Evolutionary conservation across 257 asterid species (phyloP).

Genomic region (Gentiana macrophylla): DNA sequence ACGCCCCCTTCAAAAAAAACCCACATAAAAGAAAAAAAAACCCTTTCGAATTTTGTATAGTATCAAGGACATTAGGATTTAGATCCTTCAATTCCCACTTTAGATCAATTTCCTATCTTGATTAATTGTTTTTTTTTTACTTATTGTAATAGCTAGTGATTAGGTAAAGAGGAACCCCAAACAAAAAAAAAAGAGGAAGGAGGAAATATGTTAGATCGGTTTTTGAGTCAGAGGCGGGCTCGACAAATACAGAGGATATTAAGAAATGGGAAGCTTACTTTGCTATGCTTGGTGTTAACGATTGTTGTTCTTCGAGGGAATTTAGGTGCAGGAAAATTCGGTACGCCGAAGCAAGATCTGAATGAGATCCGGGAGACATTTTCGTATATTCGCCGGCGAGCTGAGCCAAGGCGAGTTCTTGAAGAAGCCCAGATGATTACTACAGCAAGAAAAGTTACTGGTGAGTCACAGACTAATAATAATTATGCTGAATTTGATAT

Average conservation of each 20-base stretch:
- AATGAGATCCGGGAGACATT: constrained; percentile 73
- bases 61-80: too few species aligned
- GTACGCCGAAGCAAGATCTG: constrained; percentile 81
- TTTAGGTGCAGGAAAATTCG: constrained; percentile 80
- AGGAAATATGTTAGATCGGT: constrained; percentile 49
- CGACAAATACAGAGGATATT: constrained; percentile 50
- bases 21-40: too few species aligned
- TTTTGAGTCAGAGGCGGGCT: constrained; percentile 42
- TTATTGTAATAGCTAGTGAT: too few species aligned
- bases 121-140: too few species aligned
- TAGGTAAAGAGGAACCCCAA: background rate
- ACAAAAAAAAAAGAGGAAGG: background rate
- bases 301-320: constrained; percentile 59
- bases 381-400: constrained; percentile 50
- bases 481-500: constrained; percentile 53
- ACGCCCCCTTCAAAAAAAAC: too few species aligned
- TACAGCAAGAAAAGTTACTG: background rate
- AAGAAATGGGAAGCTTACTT: constrained; percentile 59
- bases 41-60: too few species aligned
- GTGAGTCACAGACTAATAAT: constrained; percentile 8
- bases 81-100: too few species aligned
- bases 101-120: too few species aligned
- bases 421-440: constrained; percentile 27
- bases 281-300: constrained; percentile 63
- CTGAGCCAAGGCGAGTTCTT: constrained; percentile 73